Evolutionary conservation across 1,284 basidiomycete genomes (phyloP), one percentile per base, ranked within the genome.

Genomic region (Fistulinella cinereoalba): DNA sequence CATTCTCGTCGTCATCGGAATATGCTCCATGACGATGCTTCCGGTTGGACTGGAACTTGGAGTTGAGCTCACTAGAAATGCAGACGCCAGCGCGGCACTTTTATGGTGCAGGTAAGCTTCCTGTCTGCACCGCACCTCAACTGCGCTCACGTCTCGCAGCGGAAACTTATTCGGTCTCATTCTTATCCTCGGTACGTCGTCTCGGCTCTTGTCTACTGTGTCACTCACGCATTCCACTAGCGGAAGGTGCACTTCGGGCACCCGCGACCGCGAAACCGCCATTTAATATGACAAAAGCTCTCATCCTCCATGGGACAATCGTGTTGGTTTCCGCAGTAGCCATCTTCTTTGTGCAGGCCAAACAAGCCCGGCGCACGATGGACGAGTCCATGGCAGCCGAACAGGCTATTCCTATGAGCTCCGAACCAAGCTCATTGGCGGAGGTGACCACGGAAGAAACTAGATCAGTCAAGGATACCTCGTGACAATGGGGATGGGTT

Each of bases 41-140:
- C 88, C 88, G 2, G 73, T 91, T 22, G 80, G 72, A 1, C 70
- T 92, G 48, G 88, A 92, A 59, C 76, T 92, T 21, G 83, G 75
- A 10, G 83, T 81, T 36, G 88, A 92, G 62, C 61, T 91, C 24
- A 88, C 87, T 12, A 74, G 84, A 47, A 89, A 88, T 56, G 77
- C 88, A 3, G 85, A 88, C 50, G 81, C 77, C 1, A 88, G 85
- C 50, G 77, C 87, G 0, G 83, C 88, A 0, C 60, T 88, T 22
- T 58, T 91, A 19, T 91, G 87, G 87, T 80, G 81, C 62, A 67
- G 71, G 80, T 84, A 59, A 47, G 79, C 71, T 13, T 44, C 13
- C 9, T 7, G 21, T 45, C 28, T 24, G 7, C 19, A n/a, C 2
- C 9, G 3, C 21, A 22, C 4, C n/a, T 29, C 0, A 34, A 16